Base-by-base conservation (phyloP, 2,329 filamentous ascomycete species). In the Anthostomella pinea region DNA sequence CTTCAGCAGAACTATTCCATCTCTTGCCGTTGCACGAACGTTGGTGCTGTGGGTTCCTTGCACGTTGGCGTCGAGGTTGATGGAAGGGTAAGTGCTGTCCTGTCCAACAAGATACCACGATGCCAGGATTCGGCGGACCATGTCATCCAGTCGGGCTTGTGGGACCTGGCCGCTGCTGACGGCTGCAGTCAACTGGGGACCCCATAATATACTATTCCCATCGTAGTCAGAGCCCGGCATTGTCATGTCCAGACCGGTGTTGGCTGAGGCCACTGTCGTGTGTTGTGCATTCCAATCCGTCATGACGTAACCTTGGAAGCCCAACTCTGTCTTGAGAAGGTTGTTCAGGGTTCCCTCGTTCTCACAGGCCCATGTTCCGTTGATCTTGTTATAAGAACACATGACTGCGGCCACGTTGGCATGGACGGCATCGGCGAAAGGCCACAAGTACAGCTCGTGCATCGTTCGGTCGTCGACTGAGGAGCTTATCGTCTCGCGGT, bases 241-340 rank as follows among this genome's bases (percentile, higher is more conserved):
- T 2, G 81, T 80, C 85, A 89, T 87, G 58, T 91, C 86, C 44
- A 91, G 59, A 18, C 87, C 87, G 16, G 78, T 75, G 44, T 83
- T 70, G 16, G 85, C 79, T 33, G 74, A 72, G 8, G 72, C 72
- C 7, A 79, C 76, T 41, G 85, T 87, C 16, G 79, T 78, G 62
- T 90, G 84, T 54, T 89, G 85, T 3, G 83, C 87, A 47, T 73
- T 69, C 87, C 87, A 93, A 60, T 93, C 87, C 35, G 59, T 69
- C 60, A 73, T 63, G 21, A 71, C 56, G 39, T 68, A 69, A 6
- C 67, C 86, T 70, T 56, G 81, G 70, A 90, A 91, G n/a, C 83
- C 86, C 9, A 93, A 71, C 58, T 88, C 81, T 10, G 70, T 63
- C 62, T 87, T 87, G 11, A 87, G 65, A 3, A 87, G 56, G 31